phyloP scores from a whole-genome alignment of 345 rosid species.

The Bretschneidera sinensis region DNA sequence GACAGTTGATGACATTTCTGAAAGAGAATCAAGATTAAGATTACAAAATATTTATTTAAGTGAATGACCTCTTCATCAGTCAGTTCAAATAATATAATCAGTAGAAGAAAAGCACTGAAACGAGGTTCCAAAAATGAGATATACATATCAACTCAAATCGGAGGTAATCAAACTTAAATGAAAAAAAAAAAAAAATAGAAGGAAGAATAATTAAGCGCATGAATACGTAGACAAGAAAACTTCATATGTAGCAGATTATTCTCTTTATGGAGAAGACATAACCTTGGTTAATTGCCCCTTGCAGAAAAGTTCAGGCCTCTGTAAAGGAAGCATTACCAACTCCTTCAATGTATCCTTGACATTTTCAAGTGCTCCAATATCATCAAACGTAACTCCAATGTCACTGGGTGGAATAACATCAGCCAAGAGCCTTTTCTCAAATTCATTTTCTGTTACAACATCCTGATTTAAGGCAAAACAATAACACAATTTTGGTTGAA shows the following conservation, averaged over 20 bases:
- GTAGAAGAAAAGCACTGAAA: background rate
- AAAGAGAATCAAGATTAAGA: too few relatives aligned
- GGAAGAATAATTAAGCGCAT: conserved; percentile 1
- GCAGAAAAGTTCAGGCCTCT: conserved; percentile 87
- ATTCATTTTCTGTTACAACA: conserved; percentile 78
- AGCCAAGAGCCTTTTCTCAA: conserved; percentile 71
- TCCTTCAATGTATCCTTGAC: conserved; percentile 89
- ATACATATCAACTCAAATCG: background rate
- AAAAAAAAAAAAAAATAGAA: background rate
- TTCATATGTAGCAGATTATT: background rate
- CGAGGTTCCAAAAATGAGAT: background rate
- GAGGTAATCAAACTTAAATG: too few relatives aligned
- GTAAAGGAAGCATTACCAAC: conserved; percentile 88
- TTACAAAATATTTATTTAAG: too few relatives aligned
- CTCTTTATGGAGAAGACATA: background rate
- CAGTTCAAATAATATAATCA: background rate
- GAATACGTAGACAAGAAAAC: background rate
- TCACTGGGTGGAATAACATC: conserved; percentile 84
- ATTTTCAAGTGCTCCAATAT: conserved; percentile 87
- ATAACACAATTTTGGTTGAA: background rate
- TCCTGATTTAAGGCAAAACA: conserved; percentile 44
- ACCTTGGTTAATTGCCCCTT: conserved; percentile 89
- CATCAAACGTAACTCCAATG: conserved; percentile 87
- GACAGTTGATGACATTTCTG: too few relatives aligned
- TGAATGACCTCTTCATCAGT: background rate